Percentiles rank a stretch among this genome's conserved stretches.
These are phyloP conservation scores for Amyloporia xantha DNA, from an alignment of 768 basidiomycete genomes.

Conservation along the genomic window DNA sequence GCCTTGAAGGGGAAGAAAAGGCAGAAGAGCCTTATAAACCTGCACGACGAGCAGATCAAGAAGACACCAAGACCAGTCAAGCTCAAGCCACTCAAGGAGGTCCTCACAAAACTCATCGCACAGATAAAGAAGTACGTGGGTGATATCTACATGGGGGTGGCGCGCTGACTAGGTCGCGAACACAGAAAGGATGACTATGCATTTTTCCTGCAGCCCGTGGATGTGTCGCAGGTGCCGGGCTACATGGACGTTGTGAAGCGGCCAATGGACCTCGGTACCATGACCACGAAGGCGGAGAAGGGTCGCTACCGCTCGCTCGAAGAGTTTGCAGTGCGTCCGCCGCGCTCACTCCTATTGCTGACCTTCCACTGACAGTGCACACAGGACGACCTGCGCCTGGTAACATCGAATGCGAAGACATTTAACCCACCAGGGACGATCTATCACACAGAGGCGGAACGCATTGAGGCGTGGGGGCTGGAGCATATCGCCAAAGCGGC, in stretches of 20 bases:
- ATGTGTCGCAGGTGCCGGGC: constrained; percentile 50
- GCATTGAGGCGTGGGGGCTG: constrained; percentile 61
- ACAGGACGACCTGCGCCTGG: constrained; percentile 66
- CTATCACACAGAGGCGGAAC: constrained; percentile 67
- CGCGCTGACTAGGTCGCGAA: constrained; percentile 2
- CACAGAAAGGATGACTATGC: constrained; percentile 80
- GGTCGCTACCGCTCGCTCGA: constrained; percentile 77
- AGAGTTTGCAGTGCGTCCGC: constrained; percentile 61
- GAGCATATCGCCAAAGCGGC: constrained; percentile 71
- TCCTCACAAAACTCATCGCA: constrained; percentile 54
- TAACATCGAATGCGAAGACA: constrained; percentile 64
- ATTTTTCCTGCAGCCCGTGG: constrained; percentile 70
- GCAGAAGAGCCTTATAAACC: constrained; percentile 23
- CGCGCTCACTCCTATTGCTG: neutral
- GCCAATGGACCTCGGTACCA: constrained; percentile 92
- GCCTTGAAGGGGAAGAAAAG: constrained; percentile 48
- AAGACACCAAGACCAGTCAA: constrained; percentile 53
- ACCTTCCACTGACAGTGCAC: neutral
- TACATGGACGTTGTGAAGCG: constrained; percentile 65
- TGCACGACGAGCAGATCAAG: constrained; percentile 24
- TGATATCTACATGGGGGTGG: neutral
- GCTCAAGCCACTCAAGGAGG: constrained; percentile 75
- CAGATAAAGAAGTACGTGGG: constrained; percentile 68
- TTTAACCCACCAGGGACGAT: constrained; percentile 75
- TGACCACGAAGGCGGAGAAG: constrained; percentile 68